Conservation (phyloP, 2,329 filamentous ascomycete genomes). For the Diaporthe citri region DNA sequence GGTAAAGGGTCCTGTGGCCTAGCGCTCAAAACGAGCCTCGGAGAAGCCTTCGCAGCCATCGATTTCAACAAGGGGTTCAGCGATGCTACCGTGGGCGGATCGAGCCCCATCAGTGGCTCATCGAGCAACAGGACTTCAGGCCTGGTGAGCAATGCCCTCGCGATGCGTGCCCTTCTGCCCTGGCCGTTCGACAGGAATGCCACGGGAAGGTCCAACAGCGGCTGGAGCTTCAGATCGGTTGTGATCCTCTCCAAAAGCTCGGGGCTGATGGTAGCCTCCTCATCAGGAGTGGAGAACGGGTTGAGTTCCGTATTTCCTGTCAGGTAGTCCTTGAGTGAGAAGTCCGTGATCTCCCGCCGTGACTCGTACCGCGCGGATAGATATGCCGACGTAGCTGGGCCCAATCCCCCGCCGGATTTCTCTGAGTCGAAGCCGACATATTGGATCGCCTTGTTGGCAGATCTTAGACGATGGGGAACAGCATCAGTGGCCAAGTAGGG, state of each 20-base stretch:
- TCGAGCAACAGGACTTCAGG: slow-evolving; percentile 90
- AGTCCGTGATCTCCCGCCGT: slow-evolving; percentile 86
- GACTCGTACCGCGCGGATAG: slow-evolving; percentile 93
- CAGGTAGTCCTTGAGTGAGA: slow-evolving; percentile 84
- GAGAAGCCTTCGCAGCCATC: slow-evolving; percentile 75
- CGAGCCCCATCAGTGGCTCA: slow-evolving; percentile 96
- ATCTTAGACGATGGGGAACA: slow-evolving; percentile 67
- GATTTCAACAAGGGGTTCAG: slow-evolving; percentile 78
- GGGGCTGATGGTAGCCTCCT: slow-evolving; percentile 62
- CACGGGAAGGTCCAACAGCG: slow-evolving; percentile 83
- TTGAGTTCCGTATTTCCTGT: slow-evolving; percentile 88
- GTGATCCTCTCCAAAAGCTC: slow-evolving; percentile 73
- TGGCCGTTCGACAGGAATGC: slow-evolving; percentile 95
- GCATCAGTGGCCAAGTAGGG: slow-evolving; percentile 79
- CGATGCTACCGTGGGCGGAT: slow-evolving; percentile 81
- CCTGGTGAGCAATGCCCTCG: slow-evolving; percentile 81
- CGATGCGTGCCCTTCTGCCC: slow-evolving; percentile 87
- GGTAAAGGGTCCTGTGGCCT: slow-evolving; percentile 90
- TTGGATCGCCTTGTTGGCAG: slow-evolving; percentile 77
- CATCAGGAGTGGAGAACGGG: slow-evolving; percentile 67
- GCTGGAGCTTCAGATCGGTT: slow-evolving; percentile 74
- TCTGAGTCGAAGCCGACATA: slow-evolving; percentile 93
- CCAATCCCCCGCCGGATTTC: slow-evolving; percentile 64
- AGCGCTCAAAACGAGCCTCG: slow-evolving; percentile 81
- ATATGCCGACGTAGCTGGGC: slow-evolving; percentile 78